Evolutionary conservation across 108 stramenopile species (phyloP).

Genomic region (Skeletonema potamos): DNA sequence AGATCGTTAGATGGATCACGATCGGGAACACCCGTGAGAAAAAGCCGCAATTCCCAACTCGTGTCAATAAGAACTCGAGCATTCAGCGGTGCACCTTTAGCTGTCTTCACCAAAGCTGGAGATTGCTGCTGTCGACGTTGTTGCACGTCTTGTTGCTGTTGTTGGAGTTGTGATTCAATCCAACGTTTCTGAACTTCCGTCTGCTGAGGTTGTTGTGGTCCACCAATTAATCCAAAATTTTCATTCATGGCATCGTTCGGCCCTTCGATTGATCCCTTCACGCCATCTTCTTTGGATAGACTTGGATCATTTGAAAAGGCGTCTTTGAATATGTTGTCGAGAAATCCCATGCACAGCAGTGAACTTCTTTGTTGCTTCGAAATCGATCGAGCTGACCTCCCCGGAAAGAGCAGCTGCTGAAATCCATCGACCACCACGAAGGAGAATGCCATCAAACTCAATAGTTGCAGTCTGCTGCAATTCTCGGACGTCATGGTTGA

Average conservation of each 20-base stretch:
- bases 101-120: constrained; percentile 3
- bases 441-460: not conserved
- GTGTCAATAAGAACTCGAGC: constrained; percentile 28
- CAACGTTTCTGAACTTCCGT: constrained; percentile 73
- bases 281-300: constrained; percentile 40
- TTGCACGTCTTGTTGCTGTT: not conserved
- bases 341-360: constrained; percentile 44
- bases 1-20: constrained; percentile 76
- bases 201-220: constrained; percentile 8
- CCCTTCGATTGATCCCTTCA: constrained; percentile 60
- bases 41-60: constrained; percentile 52
- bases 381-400: not conserved
- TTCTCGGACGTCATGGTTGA: not conserved
- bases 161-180: constrained; percentile 49
- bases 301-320: constrained; percentile 73
- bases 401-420: not conserved
- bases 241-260: constrained; percentile 34
- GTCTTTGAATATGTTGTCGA: constrained; percentile 62
- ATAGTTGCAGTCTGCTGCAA: not conserved
- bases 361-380: not conserved
- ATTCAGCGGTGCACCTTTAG: constrained; percentile 36
- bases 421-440: not conserved
- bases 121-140: not conserved
- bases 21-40: constrained; percentile 71
- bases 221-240: not conserved